Percentiles rank a stretch among this genome's conserved stretches.
These are phyloP conservation scores for Parachaetomium inaequale DNA, from an alignment of 495 filamentous ascomycete genomes.

Conservation along the genomic window DNA sequence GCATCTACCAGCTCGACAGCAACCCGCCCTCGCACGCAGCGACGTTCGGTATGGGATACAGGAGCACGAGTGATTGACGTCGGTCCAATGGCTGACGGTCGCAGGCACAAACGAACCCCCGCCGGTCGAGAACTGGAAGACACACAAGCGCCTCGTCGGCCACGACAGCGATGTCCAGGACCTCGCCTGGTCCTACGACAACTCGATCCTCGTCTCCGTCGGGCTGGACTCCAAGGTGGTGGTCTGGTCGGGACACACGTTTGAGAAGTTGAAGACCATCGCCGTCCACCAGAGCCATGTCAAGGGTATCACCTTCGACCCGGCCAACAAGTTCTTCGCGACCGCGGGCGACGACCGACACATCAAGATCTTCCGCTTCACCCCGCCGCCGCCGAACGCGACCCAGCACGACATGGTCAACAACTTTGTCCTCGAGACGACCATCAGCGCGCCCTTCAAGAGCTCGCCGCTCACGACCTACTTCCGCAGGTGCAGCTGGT, in stretches of 20 bases:
- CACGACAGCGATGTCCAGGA: conserved; percentile 99
- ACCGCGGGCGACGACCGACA: conserved; percentile 95
- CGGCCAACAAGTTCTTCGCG: conserved; percentile 98
- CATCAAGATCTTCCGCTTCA: conserved; percentile 96
- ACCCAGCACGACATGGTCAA: conserved; percentile 89
- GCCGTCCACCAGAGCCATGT: conserved; percentile 92
- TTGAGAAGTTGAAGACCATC: conserved; percentile 93
- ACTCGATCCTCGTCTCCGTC: conserved; percentile 91
- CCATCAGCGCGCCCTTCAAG: conserved; percentile 77
- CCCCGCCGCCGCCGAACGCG: conserved; percentile 83
- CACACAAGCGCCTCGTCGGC: conserved; percentile 83
- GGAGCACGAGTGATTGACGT: not conserved
- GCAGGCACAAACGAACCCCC: conserved; percentile 84
- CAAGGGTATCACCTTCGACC: conserved; percentile 97
- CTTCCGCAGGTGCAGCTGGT: conserved; percentile 95
- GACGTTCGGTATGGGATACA: conserved; percentile 62
- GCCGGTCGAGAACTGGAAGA: conserved; percentile 95
- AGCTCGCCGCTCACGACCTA: conserved; percentile 93
- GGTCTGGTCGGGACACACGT: conserved; percentile 95
- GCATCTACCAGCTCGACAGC: conserved; percentile 86
- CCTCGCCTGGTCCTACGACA: conserved; percentile 94
- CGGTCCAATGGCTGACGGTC: conserved; percentile 23
- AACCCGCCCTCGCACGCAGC: conserved; percentile 68
- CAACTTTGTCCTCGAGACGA: conserved; percentile 89
- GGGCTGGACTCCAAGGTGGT: conserved; percentile 97